Percentiles rank a stretch among this genome's conserved stretches.
phyloP scores from a whole-genome alignment of 2,329 filamentous ascomycete genomes.

The Aspergillus sp. region DNA sequence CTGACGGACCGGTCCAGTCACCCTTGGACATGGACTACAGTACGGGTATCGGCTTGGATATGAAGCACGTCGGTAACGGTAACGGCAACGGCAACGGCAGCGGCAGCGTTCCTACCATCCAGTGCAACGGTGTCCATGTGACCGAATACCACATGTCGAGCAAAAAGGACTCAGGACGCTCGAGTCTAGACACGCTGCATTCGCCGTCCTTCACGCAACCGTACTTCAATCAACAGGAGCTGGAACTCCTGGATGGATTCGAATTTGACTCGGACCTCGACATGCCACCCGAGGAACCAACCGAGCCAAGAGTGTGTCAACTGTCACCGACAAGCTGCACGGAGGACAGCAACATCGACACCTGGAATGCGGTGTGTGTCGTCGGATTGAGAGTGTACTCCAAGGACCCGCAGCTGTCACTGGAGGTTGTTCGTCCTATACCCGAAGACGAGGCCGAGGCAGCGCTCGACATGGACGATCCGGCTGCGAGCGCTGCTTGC shows the following conservation, averaged over 20 bases:
- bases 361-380: conserved; percentile 63
- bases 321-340: conserved; percentile 10
- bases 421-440: conserved; percentile 53
- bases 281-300: conserved; percentile 34
- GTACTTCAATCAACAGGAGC: conserved; percentile 25
- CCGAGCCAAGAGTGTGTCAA: conserved; percentile 12
- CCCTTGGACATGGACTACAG: conserved; percentile 24
- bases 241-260: conserved; percentile 39
- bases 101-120: conserved; percentile 27
- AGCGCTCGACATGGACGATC: conserved; percentile 46
- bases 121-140: conserved; percentile 25
- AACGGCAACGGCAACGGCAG: conserved; percentile 9
- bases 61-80: conserved; percentile 1
- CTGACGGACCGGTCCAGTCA: conserved; percentile 26
- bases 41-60: conserved; percentile 19
- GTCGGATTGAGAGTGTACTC: conserved; percentile 60
- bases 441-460: conserved; percentile 38
- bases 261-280: conserved; percentile 46
- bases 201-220: conserved; percentile 18
- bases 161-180: conserved; percentile 19
- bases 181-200: conserved; percentile 25
- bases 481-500: conserved; percentile 33
- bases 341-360: conserved; percentile 32
- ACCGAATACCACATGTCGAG: conserved; percentile 5
- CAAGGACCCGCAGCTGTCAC: conserved; percentile 49